Evolutionary conservation across 1,139 yeast species (phyloP).

Genomic region (Tardiomyces depauwii): DNA sequence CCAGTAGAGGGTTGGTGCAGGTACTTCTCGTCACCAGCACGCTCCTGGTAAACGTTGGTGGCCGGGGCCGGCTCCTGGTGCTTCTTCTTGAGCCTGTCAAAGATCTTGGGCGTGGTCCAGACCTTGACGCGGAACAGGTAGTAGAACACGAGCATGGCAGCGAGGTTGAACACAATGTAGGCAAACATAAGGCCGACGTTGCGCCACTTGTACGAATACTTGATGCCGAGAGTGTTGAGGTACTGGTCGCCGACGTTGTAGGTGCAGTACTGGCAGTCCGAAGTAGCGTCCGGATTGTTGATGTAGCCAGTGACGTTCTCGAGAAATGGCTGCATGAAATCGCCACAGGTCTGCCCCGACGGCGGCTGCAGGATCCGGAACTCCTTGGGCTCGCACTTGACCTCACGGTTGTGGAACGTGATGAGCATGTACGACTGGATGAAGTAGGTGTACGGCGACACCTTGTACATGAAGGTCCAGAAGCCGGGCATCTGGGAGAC

Average conservation of each 20-base stretch:
- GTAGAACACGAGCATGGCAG: constrained; percentile 34
- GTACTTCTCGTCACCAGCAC: too few relatives aligned
- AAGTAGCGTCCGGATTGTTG: constrained; percentile 29
- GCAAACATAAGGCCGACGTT: constrained; percentile 51
- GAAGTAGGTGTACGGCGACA: constrained; percentile 46
- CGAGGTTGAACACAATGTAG: constrained; percentile 43
- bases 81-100: constrained; percentile 2
- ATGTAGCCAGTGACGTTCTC: constrained; percentile 33
- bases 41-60: too few relatives aligned
- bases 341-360: constrained; percentile 35
- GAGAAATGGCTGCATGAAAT: constrained; percentile 31
- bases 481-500: constrained; percentile 39
- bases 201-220: constrained; percentile 45
- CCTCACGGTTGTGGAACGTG: constrained; percentile 32
- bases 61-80: background rate
- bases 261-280: constrained; percentile 37
- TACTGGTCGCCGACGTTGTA: constrained; percentile 34
- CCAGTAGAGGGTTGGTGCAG: too few relatives aligned
- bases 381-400: constrained; percentile 37
- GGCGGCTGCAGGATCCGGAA: constrained; percentile 40
- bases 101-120: constrained; percentile 2
- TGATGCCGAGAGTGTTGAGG: constrained; percentile 30
- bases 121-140: constrained; percentile 27
- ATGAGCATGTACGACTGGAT: constrained; percentile 36
- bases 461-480: constrained; percentile 48